These are phyloP conservation scores for Lipomyces spencermartinsiae DNA, from an alignment of 805 yeast genomes.

Conservation along the genomic window DNA sequence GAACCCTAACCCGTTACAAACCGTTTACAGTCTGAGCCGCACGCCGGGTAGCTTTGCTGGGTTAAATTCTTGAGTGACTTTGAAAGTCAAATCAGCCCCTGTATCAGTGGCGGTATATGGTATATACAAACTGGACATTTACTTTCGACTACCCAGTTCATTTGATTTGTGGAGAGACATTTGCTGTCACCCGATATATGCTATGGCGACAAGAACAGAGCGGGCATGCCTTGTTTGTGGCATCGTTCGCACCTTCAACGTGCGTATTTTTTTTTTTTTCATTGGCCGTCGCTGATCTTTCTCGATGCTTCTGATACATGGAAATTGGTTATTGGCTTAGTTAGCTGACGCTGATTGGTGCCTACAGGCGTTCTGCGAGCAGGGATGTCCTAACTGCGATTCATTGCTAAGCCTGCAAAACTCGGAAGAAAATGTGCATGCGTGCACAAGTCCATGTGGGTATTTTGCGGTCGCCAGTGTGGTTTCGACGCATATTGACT, in stretches of 20 bases:
- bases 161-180: neutral
- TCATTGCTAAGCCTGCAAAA: constrained; percentile 76
- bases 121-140: neutral
- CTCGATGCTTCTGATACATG: neutral
- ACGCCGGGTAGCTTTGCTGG: neutral
- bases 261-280: constrained; percentile 44
- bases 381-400: constrained; percentile 97
- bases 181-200: neutral
- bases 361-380: constrained; percentile 66
- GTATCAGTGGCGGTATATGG: no score
- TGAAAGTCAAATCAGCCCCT: no score
- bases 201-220: constrained; percentile 56
- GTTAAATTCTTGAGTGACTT: no score
- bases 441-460: constrained; percentile 86
- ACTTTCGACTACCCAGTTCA: neutral
- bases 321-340: neutral
- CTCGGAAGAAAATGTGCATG: constrained; percentile 84
- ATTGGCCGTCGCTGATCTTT: neutral
- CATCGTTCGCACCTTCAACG: constrained; percentile 78
- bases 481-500: neutral
- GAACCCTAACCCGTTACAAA: neutral
- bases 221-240: constrained; percentile 99
- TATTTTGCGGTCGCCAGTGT: neutral
- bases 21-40: neutral
- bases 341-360: neutral